Base-by-base conservation (phyloP, 371 early-diverging fungal genomes). In the Rhizopus arrhizus region DNA sequence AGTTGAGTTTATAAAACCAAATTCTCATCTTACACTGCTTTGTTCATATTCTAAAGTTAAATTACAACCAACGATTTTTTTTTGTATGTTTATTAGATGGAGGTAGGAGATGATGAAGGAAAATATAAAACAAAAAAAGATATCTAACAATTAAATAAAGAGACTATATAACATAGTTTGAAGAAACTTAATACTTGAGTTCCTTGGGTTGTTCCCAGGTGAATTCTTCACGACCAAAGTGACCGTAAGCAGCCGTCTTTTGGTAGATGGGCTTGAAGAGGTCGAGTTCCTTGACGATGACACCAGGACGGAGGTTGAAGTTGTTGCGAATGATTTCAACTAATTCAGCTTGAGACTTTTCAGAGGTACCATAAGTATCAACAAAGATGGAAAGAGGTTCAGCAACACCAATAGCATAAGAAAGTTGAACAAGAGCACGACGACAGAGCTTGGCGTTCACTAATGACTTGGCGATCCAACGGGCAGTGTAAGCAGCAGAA, bases 401-500 rank as follows among this genome's bases (percentile, higher is more conserved):
- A 56, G 96, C 91, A 52, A 99, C 96, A 83, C 99, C 99, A 69
- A 99, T 99, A 73, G 99, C 99, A 83, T 99, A 99, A 59, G 98
- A 98, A 67, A 98, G 86, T 87, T 99, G 99, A 65, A 99, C 96
- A 56, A 98, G 87, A 67, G 78, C 82, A 74, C 99, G 93, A 70
- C 95, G 96, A 73, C 95, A 95, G 56, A 99, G 88, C 70, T 91
- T 90, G 73, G 97, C 95, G 42, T 87, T 81, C 53, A 99, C 97
- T 61, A 99, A 80, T 45, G 98, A 89, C 86, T 92, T 91, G 82
- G 99, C 99, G 73, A 99, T 94, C 96, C 98, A 98, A 70, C 99
- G 94, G 65, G 95, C 97, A 58, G 98, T 93, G 86, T 99, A 99
- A 69, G 99, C 99, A 68, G 97, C 99, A 58, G 97, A 97, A 83